Base-by-base conservation (phyloP, 768 basidiomycete species). In the Psilocybe tampanensis region DNA sequence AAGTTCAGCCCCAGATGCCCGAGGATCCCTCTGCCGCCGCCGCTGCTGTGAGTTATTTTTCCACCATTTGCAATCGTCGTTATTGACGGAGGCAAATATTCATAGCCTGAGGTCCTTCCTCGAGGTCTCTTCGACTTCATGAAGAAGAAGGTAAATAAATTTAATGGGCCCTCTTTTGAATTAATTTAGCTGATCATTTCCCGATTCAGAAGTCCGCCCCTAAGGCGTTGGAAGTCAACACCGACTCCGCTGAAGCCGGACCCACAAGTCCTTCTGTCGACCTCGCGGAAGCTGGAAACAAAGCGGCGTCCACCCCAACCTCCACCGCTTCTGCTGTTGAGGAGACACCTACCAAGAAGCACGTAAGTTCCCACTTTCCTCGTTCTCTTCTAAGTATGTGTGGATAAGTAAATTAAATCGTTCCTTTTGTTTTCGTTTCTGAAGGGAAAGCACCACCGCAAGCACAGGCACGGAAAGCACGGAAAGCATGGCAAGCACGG, bases 401-500 rank as follows among this genome's bases (percentile, higher is more conserved):
- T n/a, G n/a, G n/a, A n/a, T n/a, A n/a, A n/a, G n/a, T n/a, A n/a
- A n/a, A n/a, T n/a, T n/a, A n/a, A n/a, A n/a, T n/a, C n/a, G n/a
- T n/a, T n/a, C n/a, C n/a, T n/a, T n/a, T n/a, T n/a, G n/a, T n/a
- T n/a, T n/a, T n/a, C n/a, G n/a, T n/a, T n/a, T n/a, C n/a, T n/a
- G n/a, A 39, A 39, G 36, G 36, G 36, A 39, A 39, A 39, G 36
- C 42, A 43, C 43, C 52, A 43, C 52, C n/a, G n/a, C n/a, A n/a
- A n/a, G n/a, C n/a, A n/a, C n/a, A n/a, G n/a, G n/a, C n/a, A n/a
- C n/a, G n/a, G n/a, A n/a, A 54, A 24, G 41, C 29, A 43, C 22
- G 23, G 23, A 29, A 56, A 50, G 48, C 33, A 26, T 19, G 47
- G 39, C 48, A 56, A 56, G 26, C 55, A 56, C 55, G 26, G 15